These are phyloP conservation scores for Emergomyces africanus DNA, from an alignment of 2,329 filamentous ascomycete species.

Conservation along the genomic window DNA sequence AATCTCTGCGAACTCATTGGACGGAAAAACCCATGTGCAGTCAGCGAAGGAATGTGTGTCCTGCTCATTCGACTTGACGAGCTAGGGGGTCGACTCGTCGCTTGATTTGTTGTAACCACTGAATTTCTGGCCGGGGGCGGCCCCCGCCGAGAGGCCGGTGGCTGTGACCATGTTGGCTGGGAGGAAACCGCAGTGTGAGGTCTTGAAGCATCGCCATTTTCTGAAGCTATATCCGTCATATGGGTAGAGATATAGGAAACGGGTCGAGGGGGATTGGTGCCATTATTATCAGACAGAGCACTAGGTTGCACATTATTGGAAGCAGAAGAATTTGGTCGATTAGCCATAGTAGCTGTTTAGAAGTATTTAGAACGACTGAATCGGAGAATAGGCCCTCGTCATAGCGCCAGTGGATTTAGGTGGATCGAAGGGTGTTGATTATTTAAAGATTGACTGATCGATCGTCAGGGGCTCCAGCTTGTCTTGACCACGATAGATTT, in stretches of 20 bases:
- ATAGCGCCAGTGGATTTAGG: not conserved
- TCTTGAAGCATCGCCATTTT: constrained; percentile 34
- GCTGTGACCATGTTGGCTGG: constrained; percentile 39
- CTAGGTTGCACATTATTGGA: not conserved
- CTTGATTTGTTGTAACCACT: constrained; percentile 20
- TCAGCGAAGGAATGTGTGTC: constrained; percentile 80
- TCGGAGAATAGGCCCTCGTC: not conserved
- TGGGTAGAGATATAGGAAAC: constrained; percentile 50
- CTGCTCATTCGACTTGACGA: constrained; percentile 57
- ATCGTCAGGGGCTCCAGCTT: not conserved
- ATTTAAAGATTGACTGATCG: not conserved
- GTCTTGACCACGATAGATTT: not conserved
- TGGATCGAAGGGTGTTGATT: not conserved
- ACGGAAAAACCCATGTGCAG: constrained; percentile 83
- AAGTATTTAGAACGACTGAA: not conserved
- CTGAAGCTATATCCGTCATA: constrained; percentile 50
- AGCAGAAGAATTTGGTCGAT: not conserved
- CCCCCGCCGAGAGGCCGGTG: constrained; percentile 45
- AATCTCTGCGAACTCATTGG: constrained; percentile 95
- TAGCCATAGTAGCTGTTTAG: constrained; percentile 6
- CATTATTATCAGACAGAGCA: not conserved
- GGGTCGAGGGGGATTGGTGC: constrained; percentile 17
- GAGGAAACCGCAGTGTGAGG: constrained; percentile 36
- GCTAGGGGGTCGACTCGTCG: constrained; percentile 39
- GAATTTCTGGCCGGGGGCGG: constrained; percentile 29